Evolutionary conservation across 2,329 filamentous ascomycete species (phyloP), one percentile per base, ranked within the genome.

Genomic region (Claviceps quebecensis): DNA sequence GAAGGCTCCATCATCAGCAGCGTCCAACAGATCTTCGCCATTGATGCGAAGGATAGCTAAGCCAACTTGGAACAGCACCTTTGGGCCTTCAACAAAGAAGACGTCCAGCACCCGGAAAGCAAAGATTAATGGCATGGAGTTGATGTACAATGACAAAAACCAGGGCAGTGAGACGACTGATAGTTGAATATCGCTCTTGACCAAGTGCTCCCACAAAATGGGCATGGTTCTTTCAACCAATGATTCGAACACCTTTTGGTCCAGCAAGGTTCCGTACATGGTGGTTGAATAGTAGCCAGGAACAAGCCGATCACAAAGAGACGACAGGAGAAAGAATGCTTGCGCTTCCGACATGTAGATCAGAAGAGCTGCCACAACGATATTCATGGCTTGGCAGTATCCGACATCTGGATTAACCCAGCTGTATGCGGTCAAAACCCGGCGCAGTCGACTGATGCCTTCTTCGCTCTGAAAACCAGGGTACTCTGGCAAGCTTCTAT

Each of bases 381-480:
- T 98, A 67, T 98, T 98, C 93, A 98, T 98, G 55, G 93, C 93
- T 69, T 98, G 93, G 67, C 93, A 98, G 68, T 98, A 98, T 58
- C 93, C 93, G 51, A 98, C 90, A 57, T 96, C 89, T 50, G 87
- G 79, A 61, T 98, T 93, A 47, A 84, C 87, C 93, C 93, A 98
- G 69, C 90, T 96, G 71, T 98, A 98, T 4, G 93, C 93, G 1
- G 91, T 97, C 51, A 98, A 75, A 39, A 98, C 93, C 53, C 91
- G 80, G 54, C 93, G 83, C 55, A 98, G 73, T 19, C 93, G 80
- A 45, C 84, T 87, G 57, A 98, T 98, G 16, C 93, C 93, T 61
- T 96, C 90, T 65, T 95, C 86, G 62, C 85, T 95, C 69, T 98
- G 93, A 63, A 96, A 98, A 0, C 93, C 93, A 17, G 93, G 88